Percentiles rank a stretch among this genome's conserved stretches.
These are phyloP conservation scores for Hortiboletus campestris DNA, from an alignment of 768 basidiomycete genomes.

Conservation along the genomic window DNA sequence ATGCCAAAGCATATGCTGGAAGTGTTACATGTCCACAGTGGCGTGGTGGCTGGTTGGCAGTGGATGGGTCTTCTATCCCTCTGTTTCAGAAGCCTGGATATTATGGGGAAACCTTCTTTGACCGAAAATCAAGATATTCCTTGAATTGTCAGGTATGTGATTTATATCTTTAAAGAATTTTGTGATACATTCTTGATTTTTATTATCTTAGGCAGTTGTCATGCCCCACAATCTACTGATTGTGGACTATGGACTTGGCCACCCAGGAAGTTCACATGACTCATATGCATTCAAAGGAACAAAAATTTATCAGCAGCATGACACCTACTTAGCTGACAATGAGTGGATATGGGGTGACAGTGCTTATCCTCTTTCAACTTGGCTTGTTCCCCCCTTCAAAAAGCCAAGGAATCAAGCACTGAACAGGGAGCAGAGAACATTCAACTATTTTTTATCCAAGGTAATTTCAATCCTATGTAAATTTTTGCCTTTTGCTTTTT, in stretches of 20 bases:
- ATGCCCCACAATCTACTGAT: not conserved
- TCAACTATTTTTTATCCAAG: not conserved
- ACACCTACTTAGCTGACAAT: too few species aligned
- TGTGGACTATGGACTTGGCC: conserved; percentile 1
- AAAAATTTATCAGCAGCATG: not conserved
- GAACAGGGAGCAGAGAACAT: not conserved
- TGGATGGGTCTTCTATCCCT: not conserved
- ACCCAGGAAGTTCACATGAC: not conserved
- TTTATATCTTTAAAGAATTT: too few species aligned
- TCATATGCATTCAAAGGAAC: not conserved
- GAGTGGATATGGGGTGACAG: too few species aligned
- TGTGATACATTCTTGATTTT: too few species aligned
- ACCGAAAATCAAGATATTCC: conserved; percentile 20
- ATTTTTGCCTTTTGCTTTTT: too few species aligned
- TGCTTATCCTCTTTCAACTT: not conserved
- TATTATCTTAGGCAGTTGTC: not conserved
- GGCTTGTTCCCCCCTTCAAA: not conserved
- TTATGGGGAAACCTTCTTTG: conserved; percentile 14
- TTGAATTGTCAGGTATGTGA: conserved; percentile 18
- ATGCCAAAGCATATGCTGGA: too few species aligned
- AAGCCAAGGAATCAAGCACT: not conserved
- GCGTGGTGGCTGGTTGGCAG: not conserved
- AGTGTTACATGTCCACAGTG: not conserved
- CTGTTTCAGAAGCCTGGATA: conserved; percentile 2
- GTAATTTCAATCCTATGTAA: not conserved